These are phyloP conservation scores for Lentinula lateritia DNA, from an alignment of 768 basidiomycete genomes.

Conservation along the genomic window DNA sequence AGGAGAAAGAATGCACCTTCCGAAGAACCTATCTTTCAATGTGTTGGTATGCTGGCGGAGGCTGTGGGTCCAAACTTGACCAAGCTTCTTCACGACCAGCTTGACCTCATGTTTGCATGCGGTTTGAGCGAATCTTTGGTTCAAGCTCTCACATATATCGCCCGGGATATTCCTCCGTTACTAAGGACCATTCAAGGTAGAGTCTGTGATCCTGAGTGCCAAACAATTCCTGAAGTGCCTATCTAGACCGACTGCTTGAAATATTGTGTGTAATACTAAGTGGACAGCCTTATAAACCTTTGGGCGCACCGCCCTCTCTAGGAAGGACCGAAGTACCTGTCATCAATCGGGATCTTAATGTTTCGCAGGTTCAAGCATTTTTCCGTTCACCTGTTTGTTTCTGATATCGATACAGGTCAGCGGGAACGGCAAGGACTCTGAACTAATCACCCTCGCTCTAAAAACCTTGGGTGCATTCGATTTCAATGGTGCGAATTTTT, in stretches of 20 bases:
- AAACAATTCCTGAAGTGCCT: background rate
- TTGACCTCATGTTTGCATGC: slow-evolving; percentile 94
- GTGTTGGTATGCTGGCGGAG: slow-evolving; percentile 91
- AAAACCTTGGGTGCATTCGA: slow-evolving; percentile 88
- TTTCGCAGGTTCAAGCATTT: slow-evolving; percentile 34
- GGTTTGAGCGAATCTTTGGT: slow-evolving; percentile 87
- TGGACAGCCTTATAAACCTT: slow-evolving; percentile 80
- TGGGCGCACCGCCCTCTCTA: slow-evolving; percentile 74
- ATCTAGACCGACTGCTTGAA: slow-evolving; percentile 81
- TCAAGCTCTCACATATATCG: slow-evolving; percentile 79
- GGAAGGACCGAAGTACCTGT: slow-evolving; percentile 46
- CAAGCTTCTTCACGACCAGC: slow-evolving; percentile 90
- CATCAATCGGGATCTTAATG: slow-evolving; percentile 45
- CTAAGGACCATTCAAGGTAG: slow-evolving; percentile 88
- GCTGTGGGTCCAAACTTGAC: slow-evolving; percentile 96
- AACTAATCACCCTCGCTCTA: slow-evolving; percentile 76
- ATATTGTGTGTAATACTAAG: slow-evolving; percentile 75
- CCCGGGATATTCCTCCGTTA: slow-evolving; percentile 83
- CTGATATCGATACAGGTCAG: slow-evolving; percentile 24
- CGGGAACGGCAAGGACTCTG: slow-evolving; percentile 56
- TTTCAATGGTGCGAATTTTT: slow-evolving; percentile 65
- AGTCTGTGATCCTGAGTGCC: slow-evolving; percentile 1
- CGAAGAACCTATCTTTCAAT: slow-evolving; percentile 96
- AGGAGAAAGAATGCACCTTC: slow-evolving; percentile 87
- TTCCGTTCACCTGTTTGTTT: background rate